phyloP scores from a whole-genome alignment of 345 rosid species.

The Tarenaya hassleriana region DNA sequence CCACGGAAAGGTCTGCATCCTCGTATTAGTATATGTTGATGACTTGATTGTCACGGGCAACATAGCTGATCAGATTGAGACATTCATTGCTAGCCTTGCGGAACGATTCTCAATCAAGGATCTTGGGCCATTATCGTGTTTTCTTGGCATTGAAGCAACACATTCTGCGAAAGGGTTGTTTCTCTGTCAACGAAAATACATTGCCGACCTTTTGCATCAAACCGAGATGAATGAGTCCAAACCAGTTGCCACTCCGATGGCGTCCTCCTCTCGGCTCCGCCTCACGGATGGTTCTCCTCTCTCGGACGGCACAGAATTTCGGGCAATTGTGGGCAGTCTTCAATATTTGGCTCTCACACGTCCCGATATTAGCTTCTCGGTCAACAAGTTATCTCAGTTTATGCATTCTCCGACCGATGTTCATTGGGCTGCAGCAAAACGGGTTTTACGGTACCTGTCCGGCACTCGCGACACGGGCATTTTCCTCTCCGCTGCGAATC shows the following conservation, averaged over 20 bases:
- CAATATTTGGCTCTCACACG: neutral
- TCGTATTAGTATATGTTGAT: neutral
- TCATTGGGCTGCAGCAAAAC: neutral
- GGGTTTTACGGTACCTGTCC: neutral
- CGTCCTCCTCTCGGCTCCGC: neutral
- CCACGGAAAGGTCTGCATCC: neutral
- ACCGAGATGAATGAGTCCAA: neutral
- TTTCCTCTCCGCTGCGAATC: neutral
- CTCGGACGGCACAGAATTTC: neutral
- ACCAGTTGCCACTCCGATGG: neutral
- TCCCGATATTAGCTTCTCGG: too few species aligned
- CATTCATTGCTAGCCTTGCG: too few species aligned
- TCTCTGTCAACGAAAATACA: neutral
- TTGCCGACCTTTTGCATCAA: neutral
- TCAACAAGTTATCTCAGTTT: too few species aligned
- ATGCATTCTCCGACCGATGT: neutral
- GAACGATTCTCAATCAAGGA: too few species aligned
- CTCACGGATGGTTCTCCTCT: neutral
- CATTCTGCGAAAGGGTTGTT: neutral
- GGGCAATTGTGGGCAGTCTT: neutral
- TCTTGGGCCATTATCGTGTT: neutral
- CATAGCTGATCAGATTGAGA: too few species aligned
- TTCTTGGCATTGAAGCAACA: neutral
- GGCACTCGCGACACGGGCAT: neutral
- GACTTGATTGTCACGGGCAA: neutral